phyloP scores from a whole-genome alignment of 805 yeast genomes.

The Dipodascopsis tothii region DNA sequence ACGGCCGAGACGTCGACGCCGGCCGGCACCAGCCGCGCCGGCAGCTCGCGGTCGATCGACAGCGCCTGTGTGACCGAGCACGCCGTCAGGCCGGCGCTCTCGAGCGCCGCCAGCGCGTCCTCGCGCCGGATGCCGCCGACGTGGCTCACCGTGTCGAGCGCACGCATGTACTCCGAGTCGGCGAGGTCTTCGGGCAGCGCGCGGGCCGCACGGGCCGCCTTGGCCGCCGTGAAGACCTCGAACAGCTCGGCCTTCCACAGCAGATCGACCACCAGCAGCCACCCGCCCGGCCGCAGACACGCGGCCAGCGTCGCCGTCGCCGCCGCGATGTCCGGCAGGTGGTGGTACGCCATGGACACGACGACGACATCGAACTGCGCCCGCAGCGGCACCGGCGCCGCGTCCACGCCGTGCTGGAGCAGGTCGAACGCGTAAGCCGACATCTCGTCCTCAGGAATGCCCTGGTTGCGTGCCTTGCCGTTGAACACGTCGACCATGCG shows the following conservation, averaged over 20 bases:
- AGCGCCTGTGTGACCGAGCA: neutral
- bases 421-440: slow-evolving; percentile 7
- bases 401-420: neutral
- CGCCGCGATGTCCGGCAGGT: slow-evolving; percentile 6
- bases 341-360: slow-evolving; percentile 16
- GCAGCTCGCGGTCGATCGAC: neutral
- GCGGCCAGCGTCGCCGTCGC: neutral
- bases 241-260: slow-evolving; percentile 2
- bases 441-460: slow-evolving; percentile 10
- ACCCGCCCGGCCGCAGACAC: slow-evolving; percentile 7
- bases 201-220: too few relatives aligned
- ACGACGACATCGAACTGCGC: slow-evolving; percentile 8
- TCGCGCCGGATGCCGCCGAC: slow-evolving; percentile 9
- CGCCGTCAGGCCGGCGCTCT: slow-evolving; percentile 2
- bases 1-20: neutral
- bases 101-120: slow-evolving; percentile 3
- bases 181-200: neutral
- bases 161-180: neutral
- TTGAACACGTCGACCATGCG: slow-evolving; percentile 7
- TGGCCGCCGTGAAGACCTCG: slow-evolving; percentile 3
- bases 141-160: slow-evolving; percentile 1
- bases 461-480: slow-evolving; percentile 11
- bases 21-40: neutral
- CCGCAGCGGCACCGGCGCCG: neutral
- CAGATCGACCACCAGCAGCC: slow-evolving; percentile 12